Base-by-base conservation (phyloP, 768 basidiomycete genomes). In the Saitozyma podzolica region DNA sequence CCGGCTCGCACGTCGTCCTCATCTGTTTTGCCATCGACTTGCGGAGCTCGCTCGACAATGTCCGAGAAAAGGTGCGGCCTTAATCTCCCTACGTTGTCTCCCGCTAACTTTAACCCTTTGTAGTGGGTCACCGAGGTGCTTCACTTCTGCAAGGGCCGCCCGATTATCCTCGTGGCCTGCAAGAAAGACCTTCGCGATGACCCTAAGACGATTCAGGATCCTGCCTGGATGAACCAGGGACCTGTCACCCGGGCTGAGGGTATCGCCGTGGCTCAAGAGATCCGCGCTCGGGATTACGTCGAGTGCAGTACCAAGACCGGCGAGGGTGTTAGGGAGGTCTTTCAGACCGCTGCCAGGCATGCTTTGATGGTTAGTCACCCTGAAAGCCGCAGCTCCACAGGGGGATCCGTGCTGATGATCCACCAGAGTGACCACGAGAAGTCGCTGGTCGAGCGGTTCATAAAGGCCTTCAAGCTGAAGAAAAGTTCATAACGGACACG, bases 1-100 rank as follows among this genome's bases (percentile, higher is more conserved):
- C 95, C 59, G 95, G 97, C 83, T 94, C 92, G n/a, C 94, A 99
- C 80, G 94, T 99, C 81, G 97, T 99, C 83, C 86, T 98, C 71
- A 96, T 99, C 82, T 97, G 95, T 81, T 99, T 97, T 81, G 93
- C 96, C 48, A 88, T 98, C 71, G 96, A 99, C 84, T 92, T 90
- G 56, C 94, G 94, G 41, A 94, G 97, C 80, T 97, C 94, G 54
- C 84, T 99, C 67, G 96, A 96, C 82, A 99, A 99, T 86, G 96
- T 99, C 40, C 93, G 96, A 84, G 96, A 99, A 84, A 98, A 98
- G 90, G 96, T 90, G 47, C 20, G 40, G 83, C 39, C 58, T 2
- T n/a, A 20, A 29, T 40, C n/a, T n/a, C 14, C 37, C 56, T 3
- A 58, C 2, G 10, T 45, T 29, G 39, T 9, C 40, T 41, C 8